Evolutionary conservation across 1,284 basidiomycete genomes (phyloP), one percentile per base, ranked within the genome.

Genomic region (Malassezia nana): DNA sequence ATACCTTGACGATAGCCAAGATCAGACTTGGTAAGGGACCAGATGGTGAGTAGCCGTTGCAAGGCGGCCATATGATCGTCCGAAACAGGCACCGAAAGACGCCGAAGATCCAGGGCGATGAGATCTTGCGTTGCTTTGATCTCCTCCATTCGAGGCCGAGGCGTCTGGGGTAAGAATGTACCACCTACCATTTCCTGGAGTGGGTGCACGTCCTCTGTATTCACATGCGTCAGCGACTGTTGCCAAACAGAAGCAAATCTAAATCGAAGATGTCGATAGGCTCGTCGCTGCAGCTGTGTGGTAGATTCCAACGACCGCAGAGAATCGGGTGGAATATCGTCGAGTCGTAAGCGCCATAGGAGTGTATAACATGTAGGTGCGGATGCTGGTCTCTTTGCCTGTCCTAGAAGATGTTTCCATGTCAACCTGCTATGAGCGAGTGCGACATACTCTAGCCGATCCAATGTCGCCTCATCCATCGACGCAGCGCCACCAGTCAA

Each of bases 1-100:
- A 74, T 73, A 4, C 72, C 72, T 45, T 74, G 72, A 18, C 67
- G 52, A 41, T 74, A 74, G 33, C 69, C 69, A 1, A 62, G 52
- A 18, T 69, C 63, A 15, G 57, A 33, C 28, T 73, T 62, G 33
- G 60, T 45, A 22, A 60, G 55, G 1, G 57, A 46, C 63, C 69
- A 74, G 2, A 73, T 63, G 44, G 65, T 67, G 22, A 74, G 60
- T 13, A 66, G 38, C 29, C 43, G 47, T 10, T 31, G 20, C 16
- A 63, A 40, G 15, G 33, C 38, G 8, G n/a, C 6, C 18, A 42
- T n/a, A 15, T 22, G 47, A 13, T 10, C 33, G 9, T 52, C 26
- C 2, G 16, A 12, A 6, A 25, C n/a, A 1, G 10, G 13, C 10
- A 15, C 29, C 6, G 22, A n/a, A 8, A 51, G 32, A 12, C 54